Conservation (phyloP, 202 grass and related monocot species). For the Hordeum pubiflorum region DNA sequence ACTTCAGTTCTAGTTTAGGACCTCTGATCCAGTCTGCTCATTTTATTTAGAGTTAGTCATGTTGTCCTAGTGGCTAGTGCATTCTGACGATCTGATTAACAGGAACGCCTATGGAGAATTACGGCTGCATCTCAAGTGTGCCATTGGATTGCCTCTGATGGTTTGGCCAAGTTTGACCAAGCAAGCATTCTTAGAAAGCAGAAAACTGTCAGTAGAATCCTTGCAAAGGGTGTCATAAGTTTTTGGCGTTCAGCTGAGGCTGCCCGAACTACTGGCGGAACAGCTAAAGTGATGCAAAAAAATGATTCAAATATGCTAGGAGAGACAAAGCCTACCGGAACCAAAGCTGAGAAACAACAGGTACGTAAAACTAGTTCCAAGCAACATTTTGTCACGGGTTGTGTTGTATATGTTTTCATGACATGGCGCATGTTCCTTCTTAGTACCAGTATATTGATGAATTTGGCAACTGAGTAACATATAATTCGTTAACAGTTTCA, state of each 20-base stretch:
- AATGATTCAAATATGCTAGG: conserved; percentile 25
- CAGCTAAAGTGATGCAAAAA: conserved; percentile 20
- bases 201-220: conserved; percentile 46
- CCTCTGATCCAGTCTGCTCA: not conserved
- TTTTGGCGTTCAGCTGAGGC: conserved; percentile 75
- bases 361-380: conserved; percentile 26
- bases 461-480: not conserved
- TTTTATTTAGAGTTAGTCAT: not conserved
- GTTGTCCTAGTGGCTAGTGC: conserved; percentile 13
- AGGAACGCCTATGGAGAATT: conserved; percentile 89
- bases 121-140: conserved; percentile 50
- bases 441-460: conserved; percentile 9
- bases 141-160: conserved; percentile 50
- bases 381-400: conserved; percentile 7
- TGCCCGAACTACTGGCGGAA: conserved; percentile 15
- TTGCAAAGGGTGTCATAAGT: conserved; percentile 50
- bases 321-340: conserved; percentile 16
- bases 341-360: conserved; percentile 36
- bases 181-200: conserved; percentile 56
- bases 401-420: not conserved
- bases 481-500: not conserved
- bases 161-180: conserved; percentile 63
- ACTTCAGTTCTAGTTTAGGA: conserved; percentile 4
- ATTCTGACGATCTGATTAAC: conserved; percentile 27
- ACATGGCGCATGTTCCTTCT: not conserved